Conservation (phyloP, 2,329 filamentous ascomycete species). For the Botrytis squamosa region DNA sequence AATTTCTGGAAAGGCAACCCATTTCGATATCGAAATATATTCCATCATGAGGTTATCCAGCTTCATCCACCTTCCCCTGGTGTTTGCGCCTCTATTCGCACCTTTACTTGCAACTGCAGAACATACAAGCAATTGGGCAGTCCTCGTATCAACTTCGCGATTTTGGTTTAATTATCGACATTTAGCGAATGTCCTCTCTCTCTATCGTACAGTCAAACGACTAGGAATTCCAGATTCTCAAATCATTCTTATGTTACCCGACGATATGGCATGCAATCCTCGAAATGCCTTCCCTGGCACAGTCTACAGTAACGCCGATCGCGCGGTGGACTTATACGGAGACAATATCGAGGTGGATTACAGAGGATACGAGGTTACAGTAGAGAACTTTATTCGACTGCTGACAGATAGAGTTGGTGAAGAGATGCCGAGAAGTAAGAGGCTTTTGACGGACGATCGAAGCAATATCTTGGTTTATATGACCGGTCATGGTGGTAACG, state of each 20-base stretch:
- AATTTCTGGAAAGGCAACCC: not conserved
- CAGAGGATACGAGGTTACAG: conserved; percentile 94
- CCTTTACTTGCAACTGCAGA: conserved; percentile 52
- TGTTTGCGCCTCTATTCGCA: conserved; percentile 49
- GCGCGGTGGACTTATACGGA: conserved; percentile 92
- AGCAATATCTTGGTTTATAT: conserved; percentile 99
- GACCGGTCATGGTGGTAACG: conserved; percentile 96
- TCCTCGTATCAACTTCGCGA: conserved; percentile 95
- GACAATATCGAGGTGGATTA: conserved; percentile 99
- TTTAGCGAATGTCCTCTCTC: conserved; percentile 92
- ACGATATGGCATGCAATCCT: conserved; percentile 99
- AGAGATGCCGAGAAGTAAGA: conserved; percentile 92
- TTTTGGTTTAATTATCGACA: conserved; percentile 99
- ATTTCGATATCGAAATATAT: not conserved
- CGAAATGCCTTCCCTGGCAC: conserved; percentile 97
- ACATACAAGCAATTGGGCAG: conserved; percentile 98
- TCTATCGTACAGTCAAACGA: conserved; percentile 97
- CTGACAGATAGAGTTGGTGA: conserved; percentile 92
- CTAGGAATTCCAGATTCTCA: conserved; percentile 97
- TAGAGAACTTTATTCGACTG: conserved; percentile 96
- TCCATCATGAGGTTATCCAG: conserved; percentile 51
- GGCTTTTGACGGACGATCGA: conserved; percentile 87
- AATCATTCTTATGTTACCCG: conserved; percentile 99
- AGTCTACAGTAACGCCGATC: conserved; percentile 97
- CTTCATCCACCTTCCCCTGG: conserved; percentile 44